Evolutionary conservation across 2,329 filamentous ascomycete genomes (phyloP).

Genomic region (Fusarium tjaetaba): DNA sequence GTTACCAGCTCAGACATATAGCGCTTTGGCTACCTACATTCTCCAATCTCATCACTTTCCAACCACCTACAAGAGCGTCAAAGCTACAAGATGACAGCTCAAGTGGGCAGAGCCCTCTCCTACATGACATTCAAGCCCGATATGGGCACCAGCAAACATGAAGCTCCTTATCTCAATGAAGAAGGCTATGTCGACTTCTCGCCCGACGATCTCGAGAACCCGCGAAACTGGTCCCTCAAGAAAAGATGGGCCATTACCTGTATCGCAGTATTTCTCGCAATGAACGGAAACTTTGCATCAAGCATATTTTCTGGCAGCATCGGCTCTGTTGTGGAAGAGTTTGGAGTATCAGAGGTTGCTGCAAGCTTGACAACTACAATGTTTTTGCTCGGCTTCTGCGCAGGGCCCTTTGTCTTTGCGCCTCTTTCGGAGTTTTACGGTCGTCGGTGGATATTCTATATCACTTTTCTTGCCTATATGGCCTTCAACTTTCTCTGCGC

Average conservation of each 20-base stretch:
- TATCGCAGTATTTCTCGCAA: constrained; percentile 56
- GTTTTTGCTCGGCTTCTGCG: constrained; percentile 66
- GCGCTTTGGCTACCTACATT: neutral
- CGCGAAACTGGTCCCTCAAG: constrained; percentile 57
- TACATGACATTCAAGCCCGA: constrained; percentile 10
- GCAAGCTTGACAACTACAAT: constrained; percentile 62
- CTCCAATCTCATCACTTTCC: neutral
- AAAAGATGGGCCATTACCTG: constrained; percentile 56
- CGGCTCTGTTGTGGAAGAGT: constrained; percentile 45
- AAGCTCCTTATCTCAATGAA: constrained; percentile 56
- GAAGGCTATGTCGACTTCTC: constrained; percentile 62
- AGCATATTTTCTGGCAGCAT: constrained; percentile 49
- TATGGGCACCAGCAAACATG: neutral
- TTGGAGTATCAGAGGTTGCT: constrained; percentile 58
- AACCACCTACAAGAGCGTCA: neutral
- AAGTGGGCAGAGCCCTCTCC: neutral
- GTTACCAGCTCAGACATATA: neutral
- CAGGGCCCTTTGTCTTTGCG: constrained; percentile 67
- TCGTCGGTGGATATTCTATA: constrained; percentile 62
- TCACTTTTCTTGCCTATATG: constrained; percentile 59
- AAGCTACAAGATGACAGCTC: neutral
- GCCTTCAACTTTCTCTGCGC: constrained; percentile 64
- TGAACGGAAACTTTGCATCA: constrained; percentile 65
- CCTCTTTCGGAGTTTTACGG: constrained; percentile 68
- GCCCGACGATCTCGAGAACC: constrained; percentile 61